These are phyloP conservation scores for Xerocomellus dryophilus DNA, from an alignment of 768 basidiomycete species.

Conservation along the genomic window DNA sequence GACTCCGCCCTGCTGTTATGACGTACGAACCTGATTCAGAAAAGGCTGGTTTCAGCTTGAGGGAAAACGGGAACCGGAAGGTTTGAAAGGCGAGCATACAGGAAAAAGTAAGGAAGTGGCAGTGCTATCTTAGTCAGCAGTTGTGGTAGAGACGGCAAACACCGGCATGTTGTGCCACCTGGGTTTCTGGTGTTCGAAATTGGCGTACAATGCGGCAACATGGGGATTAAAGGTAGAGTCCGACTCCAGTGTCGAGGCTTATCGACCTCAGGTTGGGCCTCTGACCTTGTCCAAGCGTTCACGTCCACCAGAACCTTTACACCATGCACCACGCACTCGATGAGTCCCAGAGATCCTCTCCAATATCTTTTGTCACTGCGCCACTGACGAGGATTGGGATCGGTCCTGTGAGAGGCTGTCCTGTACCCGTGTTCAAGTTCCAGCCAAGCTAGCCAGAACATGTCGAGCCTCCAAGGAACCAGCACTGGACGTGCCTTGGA, in stretches of 20 bases:
- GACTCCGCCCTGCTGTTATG: too few species aligned
- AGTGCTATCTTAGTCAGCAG: too few species aligned
- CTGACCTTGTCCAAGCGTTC: too few species aligned
- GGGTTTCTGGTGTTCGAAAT: too few species aligned
- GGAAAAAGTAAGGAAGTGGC: too few species aligned
- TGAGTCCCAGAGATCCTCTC: slow-evolving; percentile 1
- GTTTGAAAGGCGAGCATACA: too few species aligned
- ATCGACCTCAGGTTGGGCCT: not conserved
- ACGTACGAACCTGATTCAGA: too few species aligned
- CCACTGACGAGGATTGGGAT: not conserved
- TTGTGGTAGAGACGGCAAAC: too few species aligned
- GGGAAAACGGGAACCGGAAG: too few species aligned
- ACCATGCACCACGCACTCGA: not conserved
- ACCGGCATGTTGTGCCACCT: too few species aligned
- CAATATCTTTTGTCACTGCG: slow-evolving; percentile 3
- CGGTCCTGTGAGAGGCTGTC: not conserved
- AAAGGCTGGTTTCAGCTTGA: too few species aligned
- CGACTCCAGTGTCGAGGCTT: not conserved
- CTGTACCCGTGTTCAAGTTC: not conserved
- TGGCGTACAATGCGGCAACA: slow-evolving; percentile 3
- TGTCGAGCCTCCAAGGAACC: slow-evolving; percentile 9
- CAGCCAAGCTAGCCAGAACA: slow-evolving; percentile 4
- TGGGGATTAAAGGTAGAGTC: not conserved
- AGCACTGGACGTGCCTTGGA: slow-evolving; percentile 8
- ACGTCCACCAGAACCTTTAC: not conserved